Evolutionary conservation across 306 rosid genomes (phyloP), one percentile per base, ranked within the genome.

Genomic region (Dryas alaskensis): DNA sequence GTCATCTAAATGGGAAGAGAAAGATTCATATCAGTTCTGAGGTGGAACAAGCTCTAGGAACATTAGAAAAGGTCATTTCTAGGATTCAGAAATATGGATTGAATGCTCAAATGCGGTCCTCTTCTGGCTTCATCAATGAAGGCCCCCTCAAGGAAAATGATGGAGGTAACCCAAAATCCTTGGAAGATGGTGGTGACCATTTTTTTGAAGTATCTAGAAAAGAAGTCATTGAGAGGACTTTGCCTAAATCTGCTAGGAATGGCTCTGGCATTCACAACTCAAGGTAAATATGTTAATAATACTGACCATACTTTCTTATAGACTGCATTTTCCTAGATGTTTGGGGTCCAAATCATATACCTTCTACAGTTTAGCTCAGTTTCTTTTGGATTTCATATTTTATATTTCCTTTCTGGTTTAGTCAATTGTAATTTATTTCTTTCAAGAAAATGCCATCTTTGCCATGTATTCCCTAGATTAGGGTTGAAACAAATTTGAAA

Each of bases 31-130:
- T 91, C 39, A 87, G 96, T 47, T 73, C 90, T 44, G 89, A 88
- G 70, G 98, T 95, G 76, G 86, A 83, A 79, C 77, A 77, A 69
- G 98, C 98, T 83, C 70, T 92, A 59, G 87, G 80, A 81, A 95
- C 98, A 50, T 67, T 95, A 70, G 98, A 95, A 59, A 85, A 82
- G 80, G 91, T 84, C 52, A 90, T 95, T 67, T 76, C 85, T 25
- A 27, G 65, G 78, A 81, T 90, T 72, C 80, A 72, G 14, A 79
- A 87, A 62, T 51, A 79, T 51, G 85, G 88, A 62, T 80, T 80
- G 67, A 86, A 69, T 62, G 54, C 90, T 40, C 77, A 39, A 77
- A 50, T 60, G 45, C 74, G 11, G 50, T 47, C 74, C 53, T 79
- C 83, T 83, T 74, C 81, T 73, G 78, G 65, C 62, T 82, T 69